Percentiles rank a stretch among this genome's conserved stretches.
phyloP scores from a whole-genome alignment of 805 yeast genomes.

The Sporopachydermia lactativora region DNA sequence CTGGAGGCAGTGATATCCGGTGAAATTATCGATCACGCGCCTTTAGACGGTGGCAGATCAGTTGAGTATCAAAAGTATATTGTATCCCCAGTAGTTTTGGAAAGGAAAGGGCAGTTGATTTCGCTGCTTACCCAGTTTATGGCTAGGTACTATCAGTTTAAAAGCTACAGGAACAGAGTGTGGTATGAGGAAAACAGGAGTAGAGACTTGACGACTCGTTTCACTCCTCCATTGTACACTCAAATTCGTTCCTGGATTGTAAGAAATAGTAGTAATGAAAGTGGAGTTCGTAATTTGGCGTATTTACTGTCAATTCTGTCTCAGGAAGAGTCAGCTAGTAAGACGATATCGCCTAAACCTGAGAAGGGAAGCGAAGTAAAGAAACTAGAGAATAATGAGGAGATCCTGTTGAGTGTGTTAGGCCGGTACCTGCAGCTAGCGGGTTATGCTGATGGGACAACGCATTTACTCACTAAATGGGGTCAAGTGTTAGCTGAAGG shows the following conservation, averaged over 20 bases:
- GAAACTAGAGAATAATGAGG: slow-evolving; percentile 29
- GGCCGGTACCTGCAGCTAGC: slow-evolving; percentile 38
- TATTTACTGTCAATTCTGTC: slow-evolving; percentile 19
- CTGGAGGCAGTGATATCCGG: slow-evolving; percentile 59
- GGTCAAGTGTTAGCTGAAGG: slow-evolving; percentile 32
- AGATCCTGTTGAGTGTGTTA: slow-evolving; percentile 41
- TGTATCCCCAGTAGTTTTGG: slow-evolving; percentile 24
- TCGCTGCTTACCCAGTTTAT: slow-evolving; percentile 57
- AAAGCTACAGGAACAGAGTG: slow-evolving; percentile 37
- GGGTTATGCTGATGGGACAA: slow-evolving; percentile 28
- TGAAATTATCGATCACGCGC: slow-evolving; percentile 43
- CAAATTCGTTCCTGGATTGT: slow-evolving; percentile 22
- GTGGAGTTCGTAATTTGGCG: slow-evolving; percentile 15
- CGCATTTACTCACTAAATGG: slow-evolving; percentile 31
- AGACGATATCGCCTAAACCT: slow-evolving; percentile 19
- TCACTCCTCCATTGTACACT: slow-evolving; percentile 37
- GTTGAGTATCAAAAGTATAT: slow-evolving; percentile 45
- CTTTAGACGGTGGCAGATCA: slow-evolving; percentile 46
- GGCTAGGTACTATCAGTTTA: slow-evolving; percentile 76
- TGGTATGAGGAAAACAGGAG: slow-evolving; percentile 36
- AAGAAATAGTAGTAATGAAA: slow-evolving; percentile 11
- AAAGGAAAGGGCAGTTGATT: slow-evolving; percentile 43
- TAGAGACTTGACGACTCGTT: slow-evolving; percentile 34
- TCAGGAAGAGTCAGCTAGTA: slow-evolving; percentile 18
- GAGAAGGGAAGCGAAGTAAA: slow-evolving; percentile 13